phyloP scores from a whole-genome alignment of 176 grass and related monocot genomes.

The Triticum timopheevii region DNA sequence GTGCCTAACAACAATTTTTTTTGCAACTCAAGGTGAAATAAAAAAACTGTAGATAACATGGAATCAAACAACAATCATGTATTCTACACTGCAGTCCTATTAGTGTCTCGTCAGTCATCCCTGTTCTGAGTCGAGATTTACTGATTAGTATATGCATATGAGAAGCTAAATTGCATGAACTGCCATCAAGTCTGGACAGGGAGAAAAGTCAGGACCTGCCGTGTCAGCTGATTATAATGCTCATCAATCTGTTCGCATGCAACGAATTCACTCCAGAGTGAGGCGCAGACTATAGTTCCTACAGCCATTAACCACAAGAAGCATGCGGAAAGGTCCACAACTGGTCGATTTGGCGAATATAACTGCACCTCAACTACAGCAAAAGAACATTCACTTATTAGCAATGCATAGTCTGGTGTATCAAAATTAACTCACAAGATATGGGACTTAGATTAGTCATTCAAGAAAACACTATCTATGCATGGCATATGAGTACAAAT shows the following conservation, averaged over 20 bases:
- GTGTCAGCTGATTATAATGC: conserved; percentile 70
- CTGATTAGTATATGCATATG: background rate
- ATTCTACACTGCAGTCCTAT: background rate
- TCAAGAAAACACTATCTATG: background rate
- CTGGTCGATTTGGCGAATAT: conserved; percentile 85
- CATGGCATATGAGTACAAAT: background rate
- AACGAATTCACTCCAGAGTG: conserved; percentile 82
- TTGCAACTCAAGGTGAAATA: too few species aligned
- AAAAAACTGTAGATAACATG: background rate
- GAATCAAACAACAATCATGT: background rate
- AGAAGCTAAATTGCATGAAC: background rate
- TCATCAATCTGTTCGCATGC: conserved; percentile 81
- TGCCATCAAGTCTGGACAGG: conserved; percentile 4
- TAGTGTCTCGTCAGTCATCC: background rate
- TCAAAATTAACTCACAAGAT: conserved; percentile 7
- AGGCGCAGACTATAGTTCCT: conserved; percentile 83
- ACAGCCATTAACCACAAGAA: conserved; percentile 96
- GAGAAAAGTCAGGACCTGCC: conserved; percentile 54
- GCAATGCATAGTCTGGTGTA: background rate
- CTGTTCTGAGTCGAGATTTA: background rate
- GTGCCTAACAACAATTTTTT: background rate
- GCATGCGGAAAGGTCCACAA: conserved; percentile 74
- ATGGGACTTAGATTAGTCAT: background rate
- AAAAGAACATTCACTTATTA: conserved; percentile 33
- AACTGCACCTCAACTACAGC: conserved; percentile 78